Conservation (phyloP, 2,329 filamentous ascomycete species). For the Fusarium tuaranense region DNA sequence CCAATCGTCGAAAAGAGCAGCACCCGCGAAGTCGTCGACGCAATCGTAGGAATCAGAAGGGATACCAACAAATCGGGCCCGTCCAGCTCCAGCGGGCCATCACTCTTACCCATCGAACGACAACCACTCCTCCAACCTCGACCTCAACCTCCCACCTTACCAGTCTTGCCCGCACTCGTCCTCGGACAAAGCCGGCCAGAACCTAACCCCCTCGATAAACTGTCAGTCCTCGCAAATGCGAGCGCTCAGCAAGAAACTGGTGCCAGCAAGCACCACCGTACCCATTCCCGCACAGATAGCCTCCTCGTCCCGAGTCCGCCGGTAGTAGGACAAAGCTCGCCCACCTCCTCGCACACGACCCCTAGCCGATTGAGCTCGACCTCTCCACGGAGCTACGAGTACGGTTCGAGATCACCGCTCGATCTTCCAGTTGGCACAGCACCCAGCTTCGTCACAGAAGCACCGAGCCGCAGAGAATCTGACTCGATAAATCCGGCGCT, state of each 20-base stretch:
- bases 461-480: conserved; percentile 47
- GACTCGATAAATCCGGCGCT: conserved; percentile 40
- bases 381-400: conserved; percentile 40
- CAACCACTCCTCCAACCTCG: conserved; percentile 38
- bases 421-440: conserved; percentile 5
- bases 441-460: conserved; percentile 47
- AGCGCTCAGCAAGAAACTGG: conserved; percentile 48
- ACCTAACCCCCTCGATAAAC: conserved; percentile 46
- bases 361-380: conserved; percentile 39
- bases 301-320: conserved; percentile 41
- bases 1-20: conserved; percentile 31
- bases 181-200: conserved; percentile 41
- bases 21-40: conserved; percentile 44
- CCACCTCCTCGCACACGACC: conserved; percentile 36
- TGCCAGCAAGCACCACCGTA: conserved; percentile 35
- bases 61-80: conserved; percentile 29
- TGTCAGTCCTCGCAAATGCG: conserved; percentile 54
- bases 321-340: conserved; percentile 34
- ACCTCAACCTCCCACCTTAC: conserved; percentile 32
- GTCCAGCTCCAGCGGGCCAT: conserved; percentile 7
- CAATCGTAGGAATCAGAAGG: conserved; percentile 43
- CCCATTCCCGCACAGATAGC: conserved; percentile 35
- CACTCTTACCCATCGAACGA: conserved; percentile 32
- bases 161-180: conserved; percentile 39
- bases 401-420: conserved; percentile 31